Conservation (phyloP, 2,329 filamentous ascomycete genomes). For the Triangularia setosa region DNA sequence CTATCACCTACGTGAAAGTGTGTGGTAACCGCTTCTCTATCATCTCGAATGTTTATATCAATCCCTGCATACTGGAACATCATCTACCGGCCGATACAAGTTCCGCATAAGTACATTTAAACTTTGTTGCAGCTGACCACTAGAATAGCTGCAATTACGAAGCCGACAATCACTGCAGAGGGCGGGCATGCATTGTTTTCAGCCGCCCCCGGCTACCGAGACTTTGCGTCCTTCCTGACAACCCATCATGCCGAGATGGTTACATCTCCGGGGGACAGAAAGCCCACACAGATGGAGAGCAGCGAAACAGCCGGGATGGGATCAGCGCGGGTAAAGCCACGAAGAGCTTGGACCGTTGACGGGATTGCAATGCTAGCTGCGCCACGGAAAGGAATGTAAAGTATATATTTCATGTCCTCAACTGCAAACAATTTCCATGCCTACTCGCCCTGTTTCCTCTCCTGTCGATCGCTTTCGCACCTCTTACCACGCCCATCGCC, state of each 20-base stretch:
- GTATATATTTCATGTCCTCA: constrained; percentile 10
- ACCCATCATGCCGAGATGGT: background rate
- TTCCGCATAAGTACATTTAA: background rate
- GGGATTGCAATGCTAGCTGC: background rate
- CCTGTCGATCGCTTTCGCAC: background rate
- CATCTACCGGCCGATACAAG: background rate
- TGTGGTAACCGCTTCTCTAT: too few species aligned
- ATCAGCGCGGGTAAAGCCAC: constrained; percentile 16
- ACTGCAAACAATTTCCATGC: background rate
- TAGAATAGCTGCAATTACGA: constrained; percentile 7
- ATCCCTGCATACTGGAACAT: background rate
- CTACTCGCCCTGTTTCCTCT: background rate
- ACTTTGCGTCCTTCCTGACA: background rate
- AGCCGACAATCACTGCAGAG: background rate
- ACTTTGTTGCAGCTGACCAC: background rate
- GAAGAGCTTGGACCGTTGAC: background rate
- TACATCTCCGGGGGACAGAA: background rate
- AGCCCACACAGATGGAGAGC: constrained; percentile 3
- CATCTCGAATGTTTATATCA: background rate
- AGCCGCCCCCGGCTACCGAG: constrained; percentile 17
- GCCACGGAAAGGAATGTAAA: background rate
- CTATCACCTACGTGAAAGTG: background rate
- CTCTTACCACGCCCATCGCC: background rate
- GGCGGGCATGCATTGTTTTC: constrained; percentile 5
- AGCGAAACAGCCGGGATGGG: constrained; percentile 8